These are phyloP conservation scores for Datura wrightii DNA, from an alignment of 257 asterid species.

Conservation along the genomic window DNA sequence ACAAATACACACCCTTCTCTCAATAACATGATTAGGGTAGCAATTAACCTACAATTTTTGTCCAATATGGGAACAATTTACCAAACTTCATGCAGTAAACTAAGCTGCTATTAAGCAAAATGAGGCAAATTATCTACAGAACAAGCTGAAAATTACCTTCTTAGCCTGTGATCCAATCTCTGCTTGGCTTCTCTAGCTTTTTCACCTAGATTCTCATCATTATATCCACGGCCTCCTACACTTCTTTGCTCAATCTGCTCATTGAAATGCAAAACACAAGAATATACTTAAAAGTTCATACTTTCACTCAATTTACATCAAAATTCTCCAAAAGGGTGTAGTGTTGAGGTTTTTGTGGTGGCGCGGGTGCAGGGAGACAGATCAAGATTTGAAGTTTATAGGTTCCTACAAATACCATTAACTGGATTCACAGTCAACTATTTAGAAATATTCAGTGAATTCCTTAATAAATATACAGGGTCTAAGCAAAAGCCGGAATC, in stretches of 20 bases:
- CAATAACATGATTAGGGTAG: neutral
- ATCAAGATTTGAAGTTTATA: neutral
- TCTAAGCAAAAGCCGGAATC: neutral
- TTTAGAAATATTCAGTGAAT: neutral
- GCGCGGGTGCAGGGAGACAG: neutral
- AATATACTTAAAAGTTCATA: neutral
- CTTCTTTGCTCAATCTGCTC: slow-evolving; percentile 42
- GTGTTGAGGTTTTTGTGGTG: neutral
- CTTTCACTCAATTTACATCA: neutral
- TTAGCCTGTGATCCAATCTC: slow-evolving; percentile 63
- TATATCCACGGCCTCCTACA: slow-evolving; percentile 31
- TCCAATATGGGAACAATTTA: neutral
- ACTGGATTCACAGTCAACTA: neutral
- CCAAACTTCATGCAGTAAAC: neutral
- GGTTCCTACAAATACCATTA: neutral
- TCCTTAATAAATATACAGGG: neutral
- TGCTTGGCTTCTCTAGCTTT: slow-evolving; percentile 56
- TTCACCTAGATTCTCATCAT: slow-evolving; percentile 38
- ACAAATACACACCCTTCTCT: neutral
- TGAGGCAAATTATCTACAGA: neutral
- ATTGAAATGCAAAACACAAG: neutral
- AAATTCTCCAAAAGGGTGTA: neutral
- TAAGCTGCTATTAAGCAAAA: neutral
- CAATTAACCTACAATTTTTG: neutral
- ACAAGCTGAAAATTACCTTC: slow-evolving; percentile 17